A percentile compares a stretch with the other conserved stretches of the same genome.
phyloP scores from a whole-genome alignment of 306 rosid genomes.

The Quercus parvula region DNA sequence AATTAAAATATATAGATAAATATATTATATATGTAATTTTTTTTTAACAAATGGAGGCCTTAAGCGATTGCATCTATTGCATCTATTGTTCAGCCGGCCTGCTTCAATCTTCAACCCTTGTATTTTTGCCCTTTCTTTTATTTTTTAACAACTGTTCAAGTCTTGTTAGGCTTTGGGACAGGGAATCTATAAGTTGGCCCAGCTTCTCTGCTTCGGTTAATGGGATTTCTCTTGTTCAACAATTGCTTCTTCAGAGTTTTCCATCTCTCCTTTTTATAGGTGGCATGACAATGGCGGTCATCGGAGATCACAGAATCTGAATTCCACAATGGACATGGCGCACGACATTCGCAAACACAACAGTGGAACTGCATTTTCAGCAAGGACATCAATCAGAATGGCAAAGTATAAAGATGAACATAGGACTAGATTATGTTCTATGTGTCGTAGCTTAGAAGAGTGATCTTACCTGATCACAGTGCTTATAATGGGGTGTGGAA shows the following conservation, averaged over 20 bases:
- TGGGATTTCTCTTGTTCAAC: too few species aligned
- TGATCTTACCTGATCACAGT: constrained; percentile 52
- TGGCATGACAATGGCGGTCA: constrained; percentile 72
- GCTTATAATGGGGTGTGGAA: constrained; percentile 56
- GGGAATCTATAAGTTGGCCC: too few species aligned
- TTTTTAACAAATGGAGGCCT: too few species aligned
- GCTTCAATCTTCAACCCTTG: too few species aligned
- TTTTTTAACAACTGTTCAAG: too few species aligned
- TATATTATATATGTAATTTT: too few species aligned
- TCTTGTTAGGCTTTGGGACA: too few species aligned
- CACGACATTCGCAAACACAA: constrained; percentile 69
- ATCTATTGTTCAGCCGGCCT: too few species aligned
- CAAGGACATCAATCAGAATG: constrained; percentile 18
- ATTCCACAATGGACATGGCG: constrained; percentile 72
- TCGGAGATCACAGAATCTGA: not conserved
- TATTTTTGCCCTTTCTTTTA: too few species aligned
- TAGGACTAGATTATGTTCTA: not conserved
- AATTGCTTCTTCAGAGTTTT: constrained; percentile 34
- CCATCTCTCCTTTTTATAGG: constrained; percentile 58
- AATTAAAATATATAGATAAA: too few species aligned
- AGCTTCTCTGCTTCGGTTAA: too few species aligned
- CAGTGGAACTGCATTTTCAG: constrained; percentile 76
- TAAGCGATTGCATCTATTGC: too few species aligned
- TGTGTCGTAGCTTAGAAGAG: not conserved
- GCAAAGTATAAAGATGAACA: constrained; percentile 9